Conservation (phyloP, 2,329 filamentous ascomycete genomes). For the Corniculantispora saksenae region DNA sequence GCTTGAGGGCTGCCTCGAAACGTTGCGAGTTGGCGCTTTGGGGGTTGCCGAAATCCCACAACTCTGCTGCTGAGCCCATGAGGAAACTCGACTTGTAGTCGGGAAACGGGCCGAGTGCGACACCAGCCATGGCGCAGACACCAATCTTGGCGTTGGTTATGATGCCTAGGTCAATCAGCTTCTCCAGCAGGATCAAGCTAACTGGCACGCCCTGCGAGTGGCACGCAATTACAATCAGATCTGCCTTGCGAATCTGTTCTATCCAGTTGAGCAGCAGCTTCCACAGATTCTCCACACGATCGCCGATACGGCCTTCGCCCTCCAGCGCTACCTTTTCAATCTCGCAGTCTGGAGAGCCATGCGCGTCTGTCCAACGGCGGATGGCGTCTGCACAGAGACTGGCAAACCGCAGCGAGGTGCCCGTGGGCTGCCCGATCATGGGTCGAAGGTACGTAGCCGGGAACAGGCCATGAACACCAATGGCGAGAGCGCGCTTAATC, state of each 20-base stretch:
- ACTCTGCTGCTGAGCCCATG: conserved; percentile 86
- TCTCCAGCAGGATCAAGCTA: conserved; percentile 86
- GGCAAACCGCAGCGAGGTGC: conserved; percentile 91
- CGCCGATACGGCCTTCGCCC: conserved; percentile 87
- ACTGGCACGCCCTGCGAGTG: conserved; percentile 97
- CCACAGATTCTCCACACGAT: conserved; percentile 91
- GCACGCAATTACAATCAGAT: conserved; percentile 88
- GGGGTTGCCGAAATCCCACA: conserved; percentile 89
- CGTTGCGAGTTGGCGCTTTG: conserved; percentile 79
- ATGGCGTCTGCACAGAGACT: conserved; percentile 84
- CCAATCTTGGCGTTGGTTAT: conserved; percentile 76
- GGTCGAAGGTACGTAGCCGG: conserved; percentile 84
- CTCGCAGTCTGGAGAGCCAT: conserved; percentile 73
- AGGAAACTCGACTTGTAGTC: conserved; percentile 89
- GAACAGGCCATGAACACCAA: conserved; percentile 93
- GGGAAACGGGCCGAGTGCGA: conserved; percentile 88
- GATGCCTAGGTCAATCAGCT: conserved; percentile 87
- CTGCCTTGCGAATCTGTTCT: conserved; percentile 81
- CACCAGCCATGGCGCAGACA: conserved; percentile 86
- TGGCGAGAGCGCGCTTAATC: conserved; percentile 84
- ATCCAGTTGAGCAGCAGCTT: conserved; percentile 94
- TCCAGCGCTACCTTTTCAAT: conserved; percentile 94
- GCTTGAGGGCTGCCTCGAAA: conserved; percentile 74
- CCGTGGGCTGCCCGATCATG: conserved; percentile 91
- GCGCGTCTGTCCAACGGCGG: conserved; percentile 73